A percentile compares a stretch with the other conserved stretches of the same genome.
Conservation (phyloP, 257 asterid species). For the Plantago ovata region DNA sequence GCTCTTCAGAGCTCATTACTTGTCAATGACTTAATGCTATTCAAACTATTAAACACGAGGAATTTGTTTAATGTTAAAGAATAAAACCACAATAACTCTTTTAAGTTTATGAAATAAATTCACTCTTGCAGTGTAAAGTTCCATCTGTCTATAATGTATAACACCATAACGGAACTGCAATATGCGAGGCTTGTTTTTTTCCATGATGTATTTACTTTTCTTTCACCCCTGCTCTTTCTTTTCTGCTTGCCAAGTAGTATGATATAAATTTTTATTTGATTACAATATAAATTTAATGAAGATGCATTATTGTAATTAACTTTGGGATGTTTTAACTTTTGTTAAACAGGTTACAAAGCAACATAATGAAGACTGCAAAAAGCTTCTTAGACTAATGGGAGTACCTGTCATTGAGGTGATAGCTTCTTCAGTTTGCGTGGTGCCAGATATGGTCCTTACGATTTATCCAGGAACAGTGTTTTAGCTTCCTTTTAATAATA, state of each 20-base stretch:
- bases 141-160: too few species aligned
- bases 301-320: slow-evolving; percentile 15
- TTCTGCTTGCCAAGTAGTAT: slow-evolving; percentile 12
- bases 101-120: too few species aligned
- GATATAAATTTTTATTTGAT: neutral
- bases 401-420: slow-evolving; percentile 96
- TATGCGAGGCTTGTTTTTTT: too few species aligned
- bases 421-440: slow-evolving; percentile 7
- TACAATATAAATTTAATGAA: slow-evolving; percentile 6
- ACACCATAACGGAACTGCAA: too few species aligned
- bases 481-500: slow-evolving; percentile 13
- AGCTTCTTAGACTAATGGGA: slow-evolving; percentile 93
- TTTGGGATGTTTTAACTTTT: slow-evolving; percentile 12
- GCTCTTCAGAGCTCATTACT: too few species aligned
- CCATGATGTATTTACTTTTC: too few species aligned
- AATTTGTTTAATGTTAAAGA: too few species aligned
- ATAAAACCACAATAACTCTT: too few species aligned
- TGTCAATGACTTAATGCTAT: too few species aligned
- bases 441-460: neutral
- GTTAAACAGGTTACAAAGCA: slow-evolving; percentile 72
- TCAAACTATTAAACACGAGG: too few species aligned
- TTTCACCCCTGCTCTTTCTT: slow-evolving; percentile 7
- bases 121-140: too few species aligned
- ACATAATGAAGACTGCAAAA: slow-evolving; percentile 95
- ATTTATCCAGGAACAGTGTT: slow-evolving; percentile 15